Conservation (phyloP, 768 basidiomycete species). For the Russula earlei region DNA sequence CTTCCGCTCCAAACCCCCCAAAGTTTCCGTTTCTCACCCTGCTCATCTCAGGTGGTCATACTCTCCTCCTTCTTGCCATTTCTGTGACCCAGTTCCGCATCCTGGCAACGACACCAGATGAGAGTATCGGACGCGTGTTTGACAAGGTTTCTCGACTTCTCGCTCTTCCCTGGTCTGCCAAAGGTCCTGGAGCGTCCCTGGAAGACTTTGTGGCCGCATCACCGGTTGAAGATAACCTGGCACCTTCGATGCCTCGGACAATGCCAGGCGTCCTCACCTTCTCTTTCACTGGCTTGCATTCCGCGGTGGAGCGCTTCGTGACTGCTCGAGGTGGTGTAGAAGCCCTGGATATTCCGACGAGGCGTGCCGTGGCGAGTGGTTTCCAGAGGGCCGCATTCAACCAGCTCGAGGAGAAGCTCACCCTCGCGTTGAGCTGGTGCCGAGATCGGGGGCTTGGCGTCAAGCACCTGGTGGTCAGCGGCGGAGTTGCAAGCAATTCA, state of each 20-base stretch:
- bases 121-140: slow-evolving; percentile 68
- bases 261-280: slow-evolving; percentile 52
- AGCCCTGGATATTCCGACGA: slow-evolving; percentile 31
- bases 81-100: slow-evolving; percentile 51
- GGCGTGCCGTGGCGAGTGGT: slow-evolving; percentile 47
- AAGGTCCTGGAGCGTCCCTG: slow-evolving; percentile 73
- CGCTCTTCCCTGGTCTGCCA: slow-evolving; percentile 47
- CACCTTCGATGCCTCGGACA: slow-evolving; percentile 33
- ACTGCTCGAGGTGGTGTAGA: slow-evolving; percentile 31
- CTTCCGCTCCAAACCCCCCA: slow-evolving; percentile 31
- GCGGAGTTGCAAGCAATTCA: slow-evolving; percentile 86
- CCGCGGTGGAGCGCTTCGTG: slow-evolving; percentile 54
- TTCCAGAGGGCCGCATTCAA: slow-evolving; percentile 66
- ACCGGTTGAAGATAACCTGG: slow-evolving; percentile 19
- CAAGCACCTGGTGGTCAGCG: slow-evolving; percentile 68
- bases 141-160: slow-evolving; percentile 78
- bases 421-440: slow-evolving; percentile 42
- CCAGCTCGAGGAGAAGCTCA: slow-evolving; percentile 71
- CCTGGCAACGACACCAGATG: slow-evolving; percentile 66
- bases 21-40: slow-evolving; percentile 82
- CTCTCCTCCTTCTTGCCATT: slow-evolving; percentile 68
- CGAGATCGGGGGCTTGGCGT: slow-evolving; percentile 34
- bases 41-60: slow-evolving; percentile 91
- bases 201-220: slow-evolving; percentile 51
- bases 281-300: slow-evolving; percentile 74